Evolutionary conservation across 2,329 filamentous ascomycete genomes (phyloP).

Genomic region (Hypoxylon sp.): DNA sequence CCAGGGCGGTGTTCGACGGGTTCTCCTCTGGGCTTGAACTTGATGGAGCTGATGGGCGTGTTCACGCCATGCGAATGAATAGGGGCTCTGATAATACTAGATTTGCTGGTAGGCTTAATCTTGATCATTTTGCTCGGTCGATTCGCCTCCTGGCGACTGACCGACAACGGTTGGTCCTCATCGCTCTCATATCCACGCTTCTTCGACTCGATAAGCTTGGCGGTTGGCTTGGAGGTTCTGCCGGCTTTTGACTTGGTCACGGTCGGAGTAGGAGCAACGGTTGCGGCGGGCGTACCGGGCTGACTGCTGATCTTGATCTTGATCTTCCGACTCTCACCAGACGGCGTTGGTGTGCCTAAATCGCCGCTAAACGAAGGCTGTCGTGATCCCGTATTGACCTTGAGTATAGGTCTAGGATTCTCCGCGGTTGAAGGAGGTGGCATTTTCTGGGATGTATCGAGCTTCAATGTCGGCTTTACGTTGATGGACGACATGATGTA

Average conservation of each 20-base stretch:
- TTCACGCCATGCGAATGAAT: conserved; percentile 53
- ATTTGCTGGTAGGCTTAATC: conserved; percentile 57
- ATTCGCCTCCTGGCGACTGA: conserved; percentile 54
- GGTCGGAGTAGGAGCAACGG: conserved; percentile 46
- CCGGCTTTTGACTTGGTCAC: conserved; percentile 71
- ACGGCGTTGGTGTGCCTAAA: conserved; percentile 48
- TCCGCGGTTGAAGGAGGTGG: conserved; percentile 51
- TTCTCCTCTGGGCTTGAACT: conserved; percentile 77
- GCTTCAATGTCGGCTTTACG: conserved; percentile 52
- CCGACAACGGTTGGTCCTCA: conserved; percentile 55
- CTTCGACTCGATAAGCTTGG: conserved; percentile 70
- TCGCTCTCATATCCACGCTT: conserved; percentile 72
- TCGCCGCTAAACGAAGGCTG: conserved; percentile 52
- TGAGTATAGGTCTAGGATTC: conserved; percentile 54
- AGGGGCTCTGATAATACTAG: conserved; percentile 17
- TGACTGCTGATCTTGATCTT: conserved; percentile 59
- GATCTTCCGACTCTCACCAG: conserved; percentile 55
- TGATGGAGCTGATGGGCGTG: conserved; percentile 60
- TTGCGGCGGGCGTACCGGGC: conserved; percentile 52
- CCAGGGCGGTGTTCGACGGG: conserved; percentile 79
- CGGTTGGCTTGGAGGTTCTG: conserved; percentile 71
- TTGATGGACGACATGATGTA: conserved; percentile 50
- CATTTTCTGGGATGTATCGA: conserved; percentile 52
- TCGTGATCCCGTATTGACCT: conserved; percentile 53
- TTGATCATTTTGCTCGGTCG: conserved; percentile 69